Evolutionary conservation across 345 rosid genomes (phyloP).

Genomic region (Lepidium africanum): DNA sequence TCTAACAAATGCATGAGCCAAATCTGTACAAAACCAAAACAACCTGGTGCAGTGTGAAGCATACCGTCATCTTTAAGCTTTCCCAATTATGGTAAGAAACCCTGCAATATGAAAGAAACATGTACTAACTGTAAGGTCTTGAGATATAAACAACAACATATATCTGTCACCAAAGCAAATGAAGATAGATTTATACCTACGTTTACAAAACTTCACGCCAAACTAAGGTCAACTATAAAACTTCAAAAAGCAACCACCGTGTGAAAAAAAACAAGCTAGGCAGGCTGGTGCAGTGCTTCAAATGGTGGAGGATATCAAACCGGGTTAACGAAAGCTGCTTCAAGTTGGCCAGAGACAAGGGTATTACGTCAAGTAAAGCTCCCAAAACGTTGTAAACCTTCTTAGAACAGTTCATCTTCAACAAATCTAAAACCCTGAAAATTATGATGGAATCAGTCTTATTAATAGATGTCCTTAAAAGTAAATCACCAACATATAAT

Average conservation of each 20-base stretch:
- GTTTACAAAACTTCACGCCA: not conserved
- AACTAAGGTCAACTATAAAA: not conserved
- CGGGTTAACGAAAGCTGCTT: not conserved
- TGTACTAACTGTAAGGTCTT: not conserved
- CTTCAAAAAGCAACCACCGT: slow-evolving; percentile 3
- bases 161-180: not conserved
- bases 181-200: slow-evolving; percentile 3
- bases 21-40: slow-evolving; percentile 10
- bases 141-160: not conserved
- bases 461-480: not conserved
- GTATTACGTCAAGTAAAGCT: not conserved
- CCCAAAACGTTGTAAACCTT: not conserved
- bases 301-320: not conserved
- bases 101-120: slow-evolving; percentile 5
- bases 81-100: not conserved
- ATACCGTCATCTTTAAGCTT: not conserved
- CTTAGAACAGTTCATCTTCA: not conserved
- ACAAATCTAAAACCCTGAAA: not conserved
- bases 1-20: not conserved
- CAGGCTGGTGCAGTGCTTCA: not conserved
- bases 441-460: not conserved
- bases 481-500: not conserved
- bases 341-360: not conserved
- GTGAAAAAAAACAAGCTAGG: not conserved
- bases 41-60: not conserved